Conservation (phyloP, 768 basidiomycete genomes). For the Obba rivulosa region DNA sequence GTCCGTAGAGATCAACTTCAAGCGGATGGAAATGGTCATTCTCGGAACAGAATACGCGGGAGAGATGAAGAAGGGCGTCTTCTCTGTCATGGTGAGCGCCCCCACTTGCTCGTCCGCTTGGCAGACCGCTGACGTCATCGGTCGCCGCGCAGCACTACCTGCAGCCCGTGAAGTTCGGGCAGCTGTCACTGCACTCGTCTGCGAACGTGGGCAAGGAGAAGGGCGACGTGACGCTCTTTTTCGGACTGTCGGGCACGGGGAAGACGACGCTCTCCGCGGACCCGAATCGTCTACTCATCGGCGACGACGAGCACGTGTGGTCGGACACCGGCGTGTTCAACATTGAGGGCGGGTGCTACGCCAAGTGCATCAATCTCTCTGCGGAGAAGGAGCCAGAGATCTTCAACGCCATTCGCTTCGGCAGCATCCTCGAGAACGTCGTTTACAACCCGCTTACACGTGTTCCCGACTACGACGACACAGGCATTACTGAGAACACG, state of each 20-base stretch:
- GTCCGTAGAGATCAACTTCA: slow-evolving; percentile 99
- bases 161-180: slow-evolving; percentile 97
- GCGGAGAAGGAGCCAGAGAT: slow-evolving; percentile 98
- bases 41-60: slow-evolving; percentile 97
- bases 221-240: slow-evolving; percentile 95
- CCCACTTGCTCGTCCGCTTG: neutral
- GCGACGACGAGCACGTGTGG: slow-evolving; percentile 99
- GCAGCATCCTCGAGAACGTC: slow-evolving; percentile 97
- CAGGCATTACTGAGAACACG: slow-evolving; percentile 97
- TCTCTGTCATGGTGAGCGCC: slow-evolving; percentile 83
- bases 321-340: slow-evolving; percentile 98
- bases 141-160: slow-evolving; percentile 74
- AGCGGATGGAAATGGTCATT: slow-evolving; percentile 99
- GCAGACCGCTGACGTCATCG: slow-evolving; percentile 4
- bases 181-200: slow-evolving; percentile 95
- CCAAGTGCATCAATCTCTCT: slow-evolving; percentile 96
- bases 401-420: slow-evolving; percentile 90
- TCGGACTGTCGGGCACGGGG: slow-evolving; percentile 96
- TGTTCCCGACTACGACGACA: slow-evolving; percentile 90
- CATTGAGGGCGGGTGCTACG: slow-evolving; percentile 99
- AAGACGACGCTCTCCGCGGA: slow-evolving; percentile 99
- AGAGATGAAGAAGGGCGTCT: slow-evolving; percentile 99
- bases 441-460: slow-evolving; percentile 87
- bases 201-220: slow-evolving; percentile 91
- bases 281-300: slow-evolving; percentile 88